Percentiles rank a stretch among this genome's conserved stretches.
These are phyloP conservation scores for Rosa persica DNA, from an alignment of 306 rosid genomes.

Conservation along the genomic window DNA sequence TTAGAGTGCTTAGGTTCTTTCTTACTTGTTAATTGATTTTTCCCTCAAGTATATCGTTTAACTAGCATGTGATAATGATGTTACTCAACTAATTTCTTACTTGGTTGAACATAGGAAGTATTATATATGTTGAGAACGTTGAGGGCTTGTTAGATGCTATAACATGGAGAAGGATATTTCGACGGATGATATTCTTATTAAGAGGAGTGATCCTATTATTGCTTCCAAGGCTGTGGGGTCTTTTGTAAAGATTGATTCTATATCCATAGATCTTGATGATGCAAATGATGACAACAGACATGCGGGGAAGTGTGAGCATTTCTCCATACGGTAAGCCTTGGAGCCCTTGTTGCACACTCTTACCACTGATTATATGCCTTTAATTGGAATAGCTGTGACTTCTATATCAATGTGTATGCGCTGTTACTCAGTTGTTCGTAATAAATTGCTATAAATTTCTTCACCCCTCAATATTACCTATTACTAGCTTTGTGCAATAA, in stretches of 20 bases:
- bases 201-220: constrained; percentile 31
- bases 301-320: constrained; percentile 74
- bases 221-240: constrained; percentile 58
- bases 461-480: not conserved
- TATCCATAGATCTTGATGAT: constrained; percentile 73
- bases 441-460: not conserved
- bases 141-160: constrained; percentile 31
- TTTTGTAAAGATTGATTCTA: constrained; percentile 67
- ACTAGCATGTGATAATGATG: constrained; percentile 29
- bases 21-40: not conserved
- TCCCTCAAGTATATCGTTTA: not conserved
- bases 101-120: constrained; percentile 36
- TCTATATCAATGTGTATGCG: not conserved
- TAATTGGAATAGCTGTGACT: not conserved
- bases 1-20: constrained; percentile 12
- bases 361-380: constrained; percentile 2
- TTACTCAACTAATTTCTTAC: constrained; percentile 5
- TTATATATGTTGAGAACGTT: constrained; percentile 13
- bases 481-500: not conserved
- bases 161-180: constrained; percentile 40
- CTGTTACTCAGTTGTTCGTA: constrained; percentile 15
- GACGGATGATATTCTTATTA: constrained; percentile 31
- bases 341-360: not conserved
- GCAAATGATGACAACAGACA: constrained; percentile 45
- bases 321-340: constrained; percentile 82